These are phyloP conservation scores for Chaetomiaceae sp. DNA, from an alignment of 2,329 filamentous ascomycete genomes.

Conservation along the genomic window DNA sequence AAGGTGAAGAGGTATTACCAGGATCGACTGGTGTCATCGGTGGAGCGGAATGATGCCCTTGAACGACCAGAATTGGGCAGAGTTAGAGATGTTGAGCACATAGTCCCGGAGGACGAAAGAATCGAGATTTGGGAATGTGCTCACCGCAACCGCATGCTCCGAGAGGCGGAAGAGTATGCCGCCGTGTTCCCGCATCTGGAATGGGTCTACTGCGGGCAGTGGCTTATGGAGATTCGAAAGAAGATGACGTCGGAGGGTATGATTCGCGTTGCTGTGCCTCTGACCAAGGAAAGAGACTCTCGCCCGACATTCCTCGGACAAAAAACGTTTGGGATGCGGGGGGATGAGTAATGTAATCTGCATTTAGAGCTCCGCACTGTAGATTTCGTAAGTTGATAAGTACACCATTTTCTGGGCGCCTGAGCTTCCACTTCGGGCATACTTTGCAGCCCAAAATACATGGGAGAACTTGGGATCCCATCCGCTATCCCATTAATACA, in stretches of 20 bases:
- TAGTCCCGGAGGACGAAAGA: background rate
- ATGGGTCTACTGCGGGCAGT: background rate
- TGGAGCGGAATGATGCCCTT: background rate
- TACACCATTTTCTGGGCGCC: too few relatives aligned
- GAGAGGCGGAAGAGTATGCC: background rate
- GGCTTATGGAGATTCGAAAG: background rate
- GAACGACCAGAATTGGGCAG: background rate
- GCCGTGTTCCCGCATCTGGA: background rate
- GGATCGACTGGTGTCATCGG: background rate
- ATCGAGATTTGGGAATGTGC: conserved; percentile 1
- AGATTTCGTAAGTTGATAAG: too few relatives aligned
- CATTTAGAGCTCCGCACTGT: too few relatives aligned
- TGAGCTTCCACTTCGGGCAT: too few relatives aligned
- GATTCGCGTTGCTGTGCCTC: background rate
- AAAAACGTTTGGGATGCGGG: background rate
- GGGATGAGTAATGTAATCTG: background rate
- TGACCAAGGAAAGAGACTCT: background rate
- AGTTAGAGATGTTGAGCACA: background rate
- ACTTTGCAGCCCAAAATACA: too few relatives aligned
- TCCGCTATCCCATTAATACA: too few relatives aligned
- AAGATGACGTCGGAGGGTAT: background rate
- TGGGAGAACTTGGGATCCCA: too few relatives aligned
- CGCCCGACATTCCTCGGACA: background rate
- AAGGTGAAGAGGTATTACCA: background rate
- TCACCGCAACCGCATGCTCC: background rate